phyloP scores from a whole-genome alignment of 306 rosid species.

The Glycine soja region DNA sequence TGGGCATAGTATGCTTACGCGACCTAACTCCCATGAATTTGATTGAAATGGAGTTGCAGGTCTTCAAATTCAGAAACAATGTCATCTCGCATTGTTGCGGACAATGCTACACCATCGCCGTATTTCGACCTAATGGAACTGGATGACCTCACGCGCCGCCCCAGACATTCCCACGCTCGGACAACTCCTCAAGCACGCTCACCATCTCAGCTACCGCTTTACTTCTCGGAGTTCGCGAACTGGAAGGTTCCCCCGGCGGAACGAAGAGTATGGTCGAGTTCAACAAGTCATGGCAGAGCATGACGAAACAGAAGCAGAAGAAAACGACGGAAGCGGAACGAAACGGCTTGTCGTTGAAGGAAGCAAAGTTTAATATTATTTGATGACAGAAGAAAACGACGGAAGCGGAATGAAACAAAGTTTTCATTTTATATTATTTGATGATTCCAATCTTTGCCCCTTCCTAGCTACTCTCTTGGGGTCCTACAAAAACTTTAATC shows the following conservation, averaged over 20 bases:
- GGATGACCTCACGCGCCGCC: slow-evolving; percentile 42
- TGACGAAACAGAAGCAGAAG: slow-evolving; percentile 54
- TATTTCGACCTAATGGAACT: slow-evolving; percentile 57
- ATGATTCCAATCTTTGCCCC: too few relatives aligned
- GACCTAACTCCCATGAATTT: slow-evolving; percentile 53
- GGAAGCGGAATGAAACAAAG: too few relatives aligned
- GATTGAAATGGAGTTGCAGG: slow-evolving; percentile 70
- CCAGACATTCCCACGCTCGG: slow-evolving; percentile 67
- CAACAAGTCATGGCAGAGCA: slow-evolving; percentile 83
- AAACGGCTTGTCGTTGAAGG: slow-evolving; percentile 64
- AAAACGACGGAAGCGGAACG: not conserved
- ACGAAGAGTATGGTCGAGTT: slow-evolving; percentile 79
- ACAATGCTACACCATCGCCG: slow-evolving; percentile 43
- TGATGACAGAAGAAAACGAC: too few relatives aligned
- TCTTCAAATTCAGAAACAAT: slow-evolving; percentile 26
- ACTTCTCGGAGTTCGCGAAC: slow-evolving; percentile 86
- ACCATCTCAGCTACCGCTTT: slow-evolving; percentile 63
- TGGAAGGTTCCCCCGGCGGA: slow-evolving; percentile 84
- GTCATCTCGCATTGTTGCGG: slow-evolving; percentile 69
- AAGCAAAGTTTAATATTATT: slow-evolving; percentile 47
- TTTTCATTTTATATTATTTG: too few relatives aligned
- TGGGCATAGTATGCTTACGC: slow-evolving; percentile 43
- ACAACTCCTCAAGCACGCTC: slow-evolving; percentile 75
- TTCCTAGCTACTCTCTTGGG: too few relatives aligned
- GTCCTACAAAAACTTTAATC: too few relatives aligned